Base-by-base conservation (phyloP, 164 flowering plant genomes). In the Taxillus chinensis region DNA sequence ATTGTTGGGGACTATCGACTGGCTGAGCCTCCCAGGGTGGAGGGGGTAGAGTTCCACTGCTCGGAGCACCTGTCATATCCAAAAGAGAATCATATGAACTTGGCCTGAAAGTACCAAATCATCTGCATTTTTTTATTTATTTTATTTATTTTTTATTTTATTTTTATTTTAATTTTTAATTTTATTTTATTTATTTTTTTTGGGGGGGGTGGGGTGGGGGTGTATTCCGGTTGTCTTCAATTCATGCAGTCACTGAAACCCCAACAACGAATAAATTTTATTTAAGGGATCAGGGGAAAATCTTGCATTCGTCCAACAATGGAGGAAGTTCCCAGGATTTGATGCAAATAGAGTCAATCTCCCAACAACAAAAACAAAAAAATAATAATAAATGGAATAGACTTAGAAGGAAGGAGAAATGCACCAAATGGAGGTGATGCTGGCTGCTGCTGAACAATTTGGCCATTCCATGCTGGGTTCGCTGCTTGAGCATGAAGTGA, bases 11-110 rank as follows among this genome's bases (percentile, higher is more conserved):
- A 49, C 51, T 67, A 16, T 81, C 85, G 2, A 57, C 42, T 14
- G 77, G 45, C 66, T 82, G 90, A 70, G 84, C 81, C 72, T 93
- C 99, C 99, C 99, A 90, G 3, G 99, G 99, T 16, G 99, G 97
- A 8, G 90, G 91, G 7, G 99, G 99, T 16, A 93, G 68, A 52
- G 92, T 53, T 5, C 77, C 79, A 62, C 76, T 65, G 59, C 70
- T 74, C 67, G 75, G 78, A 54, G 82, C 62, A 68, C 83, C 88
- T 81, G 76, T 43, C 53, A 57, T 48, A 46, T 53, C 39, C 55
- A 60, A 45, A 55, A 39, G 61, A 48, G 12, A 3, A 48, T 48
- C 27, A 27, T 27, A 27, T 27, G 27, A 27, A 27, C 27, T 27
- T 27, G 27, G 27, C 27, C 0, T 27, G 27, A 27, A 27, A 27